phyloP scores from a whole-genome alignment of 2,329 filamentous ascomycete genomes.

The Fusarium multiceps region DNA sequence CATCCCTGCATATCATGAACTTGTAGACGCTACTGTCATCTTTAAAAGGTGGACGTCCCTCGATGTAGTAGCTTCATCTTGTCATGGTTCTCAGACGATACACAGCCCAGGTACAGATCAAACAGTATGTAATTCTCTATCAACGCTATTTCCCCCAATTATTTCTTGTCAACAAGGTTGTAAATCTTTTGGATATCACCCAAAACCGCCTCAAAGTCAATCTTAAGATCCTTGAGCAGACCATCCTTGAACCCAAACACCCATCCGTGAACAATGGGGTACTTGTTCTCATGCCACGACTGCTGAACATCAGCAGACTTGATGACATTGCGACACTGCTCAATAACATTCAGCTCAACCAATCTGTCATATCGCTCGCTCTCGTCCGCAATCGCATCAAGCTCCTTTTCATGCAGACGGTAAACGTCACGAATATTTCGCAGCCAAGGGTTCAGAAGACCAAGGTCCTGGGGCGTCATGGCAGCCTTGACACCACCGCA shows the following conservation, averaged over 20 bases:
- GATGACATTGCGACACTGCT: constrained; percentile 81
- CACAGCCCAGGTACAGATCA: not conserved
- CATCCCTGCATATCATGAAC: constrained; percentile 41
- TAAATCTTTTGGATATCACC: constrained; percentile 73
- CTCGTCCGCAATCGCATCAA: constrained; percentile 71
- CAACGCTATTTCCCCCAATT: constrained; percentile 12
- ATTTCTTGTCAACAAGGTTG: constrained; percentile 58
- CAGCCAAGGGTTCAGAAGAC: constrained; percentile 78
- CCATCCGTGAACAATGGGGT: constrained; percentile 78
- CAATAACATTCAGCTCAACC: constrained; percentile 84
- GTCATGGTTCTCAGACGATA: not conserved
- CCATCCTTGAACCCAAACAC: constrained; percentile 77
- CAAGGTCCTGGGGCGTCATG: constrained; percentile 76
- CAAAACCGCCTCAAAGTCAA: constrained; percentile 69
- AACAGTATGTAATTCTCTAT: constrained; percentile 24
- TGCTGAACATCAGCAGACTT: constrained; percentile 85
- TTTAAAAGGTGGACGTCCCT: constrained; percentile 30
- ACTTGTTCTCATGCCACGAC: constrained; percentile 70
- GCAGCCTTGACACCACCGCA: constrained; percentile 82
- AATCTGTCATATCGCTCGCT: constrained; percentile 74
- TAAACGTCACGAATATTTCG: constrained; percentile 81
- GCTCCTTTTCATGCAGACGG: constrained; percentile 75
- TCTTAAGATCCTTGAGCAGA: constrained; percentile 71
- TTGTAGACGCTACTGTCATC: constrained; percentile 28
- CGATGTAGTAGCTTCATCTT: not conserved